phyloP scores from a whole-genome alignment of 495 filamentous ascomycete species.

The Neurospora sp. region DNA sequence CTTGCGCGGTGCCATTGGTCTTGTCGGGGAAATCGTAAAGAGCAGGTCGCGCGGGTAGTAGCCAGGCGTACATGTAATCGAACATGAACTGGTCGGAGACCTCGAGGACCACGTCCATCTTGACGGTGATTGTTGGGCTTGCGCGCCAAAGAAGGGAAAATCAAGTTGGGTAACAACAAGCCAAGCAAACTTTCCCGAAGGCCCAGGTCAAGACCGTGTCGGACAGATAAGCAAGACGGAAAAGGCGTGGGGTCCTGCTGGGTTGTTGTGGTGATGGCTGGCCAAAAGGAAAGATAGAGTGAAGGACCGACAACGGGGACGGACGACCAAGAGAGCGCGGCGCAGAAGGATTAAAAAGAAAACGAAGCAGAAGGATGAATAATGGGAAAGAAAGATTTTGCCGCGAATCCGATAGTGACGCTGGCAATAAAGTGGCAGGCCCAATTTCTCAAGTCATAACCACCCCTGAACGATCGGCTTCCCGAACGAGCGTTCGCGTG shows the following conservation, averaged over 20 bases:
- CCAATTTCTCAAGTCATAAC: neutral
- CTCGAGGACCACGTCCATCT: slow-evolving; percentile 90
- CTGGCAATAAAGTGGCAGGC: neutral
- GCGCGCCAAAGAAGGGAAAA: neutral
- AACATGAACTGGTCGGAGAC: slow-evolving; percentile 72
- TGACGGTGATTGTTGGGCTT: slow-evolving; percentile 8
- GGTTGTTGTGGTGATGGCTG: neutral
- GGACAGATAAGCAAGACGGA: neutral
- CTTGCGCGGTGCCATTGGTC: slow-evolving; percentile 30
- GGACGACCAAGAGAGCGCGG: neutral
- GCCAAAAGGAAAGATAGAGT: neutral
- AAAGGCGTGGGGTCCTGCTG: neutral
- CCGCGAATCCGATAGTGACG: neutral
- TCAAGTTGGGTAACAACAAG: neutral
- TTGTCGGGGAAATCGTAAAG: slow-evolving; percentile 32
- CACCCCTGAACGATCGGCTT: neutral
- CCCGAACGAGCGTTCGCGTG: neutral
- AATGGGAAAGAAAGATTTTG: neutral
- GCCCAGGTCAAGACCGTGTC: neutral
- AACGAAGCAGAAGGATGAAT: neutral
- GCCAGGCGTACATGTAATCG: slow-evolving; percentile 67
- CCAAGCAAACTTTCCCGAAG: neutral
- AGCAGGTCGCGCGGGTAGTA: slow-evolving; percentile 52
- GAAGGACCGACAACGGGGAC: neutral
- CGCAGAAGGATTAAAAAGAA: neutral